Percentiles rank a stretch among this genome's conserved stretches.
Evolutionary conservation across 176 grass and related monocot species (phyloP).

Genomic region (Triticum monococcum): DNA sequence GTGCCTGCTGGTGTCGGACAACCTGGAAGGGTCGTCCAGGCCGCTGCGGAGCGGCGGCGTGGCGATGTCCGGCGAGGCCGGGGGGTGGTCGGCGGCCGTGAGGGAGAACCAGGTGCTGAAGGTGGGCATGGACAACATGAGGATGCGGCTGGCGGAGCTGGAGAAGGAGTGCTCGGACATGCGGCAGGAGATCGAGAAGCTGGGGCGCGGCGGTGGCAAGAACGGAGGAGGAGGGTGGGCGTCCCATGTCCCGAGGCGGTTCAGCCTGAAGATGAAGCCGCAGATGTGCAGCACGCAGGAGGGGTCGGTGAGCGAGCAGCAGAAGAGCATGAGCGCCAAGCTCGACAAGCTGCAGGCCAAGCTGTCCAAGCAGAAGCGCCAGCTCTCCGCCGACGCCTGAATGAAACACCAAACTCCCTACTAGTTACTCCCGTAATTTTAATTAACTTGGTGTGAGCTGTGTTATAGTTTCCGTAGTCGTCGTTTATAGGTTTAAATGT

Average conservation of each 20-base stretch:
- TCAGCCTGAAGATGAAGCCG: conserved; percentile 63
- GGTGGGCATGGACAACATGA: conserved; percentile 85
- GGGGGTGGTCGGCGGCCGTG: conserved; percentile 58
- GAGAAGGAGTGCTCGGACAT: conserved; percentile 84
- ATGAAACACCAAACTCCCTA: not conserved
- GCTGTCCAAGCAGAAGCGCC: conserved; percentile 73
- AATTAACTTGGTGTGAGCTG: conserved; percentile 18
- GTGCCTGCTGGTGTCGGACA: conserved; percentile 83
- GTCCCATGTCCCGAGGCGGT: conserved; percentile 47
- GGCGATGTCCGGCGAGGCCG: conserved; percentile 53
- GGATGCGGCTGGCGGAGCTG: conserved; percentile 64
- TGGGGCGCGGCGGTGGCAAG: conserved; percentile 40
- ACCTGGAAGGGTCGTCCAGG: conserved; percentile 67
- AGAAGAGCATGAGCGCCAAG: conserved; percentile 60
- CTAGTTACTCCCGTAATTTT: conserved; percentile 15
- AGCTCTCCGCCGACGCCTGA: conserved; percentile 47
- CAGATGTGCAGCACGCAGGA: conserved; percentile 90
- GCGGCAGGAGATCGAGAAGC: conserved; percentile 84
- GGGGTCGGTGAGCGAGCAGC: conserved; percentile 64
- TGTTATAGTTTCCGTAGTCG: conserved; percentile 7
- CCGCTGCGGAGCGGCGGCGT: conserved; percentile 58
- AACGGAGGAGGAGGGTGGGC: conserved; percentile 31
- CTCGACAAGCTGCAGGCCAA: conserved; percentile 78
- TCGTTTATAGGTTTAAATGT: conserved; percentile 27
- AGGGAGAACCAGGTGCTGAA: conserved; percentile 92